Base-by-base conservation (phyloP, 108 stramenopile genomes). In the Mayamaea pseudoterrestris region DNA sequence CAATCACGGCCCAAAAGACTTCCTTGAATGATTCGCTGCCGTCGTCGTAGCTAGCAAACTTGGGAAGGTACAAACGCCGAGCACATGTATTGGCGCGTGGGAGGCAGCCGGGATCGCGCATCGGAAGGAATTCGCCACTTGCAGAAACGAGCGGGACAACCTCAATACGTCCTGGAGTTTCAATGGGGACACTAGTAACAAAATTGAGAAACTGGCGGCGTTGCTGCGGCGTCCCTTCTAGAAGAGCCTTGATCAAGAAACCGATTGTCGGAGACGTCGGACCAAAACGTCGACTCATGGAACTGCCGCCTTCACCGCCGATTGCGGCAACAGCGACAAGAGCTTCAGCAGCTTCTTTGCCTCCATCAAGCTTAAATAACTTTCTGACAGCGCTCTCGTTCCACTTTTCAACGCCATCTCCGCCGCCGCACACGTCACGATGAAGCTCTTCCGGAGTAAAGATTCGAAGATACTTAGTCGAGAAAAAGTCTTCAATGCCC, bases 321-420 rank as follows among this genome's bases (percentile, higher is more conserved):
- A 73, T 73, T 4, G 72, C 66, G 23, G 72, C 72, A 27, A 73
- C 72, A 5, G 67, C 72, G 9, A 73, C 72, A 28, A 73, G 46
- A 5, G 72, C 72, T 43, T 73, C 72, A 9, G 63, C 42, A 9
- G 63, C 67, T 26, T 67, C 72, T 39, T 63, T 73, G 20, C 57
- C 63, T 4, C 61, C 57, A 56, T 68, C 67, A 2, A 73, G 36
- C 47, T 73, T 68, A 28, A 73, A 73, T 0, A 73, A 25, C 4
- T 51, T 45, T n/a, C 63, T 27, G 23, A 73, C 44, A 11, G 51
- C 55, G 0, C 34, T 35, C 48, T 73, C 72, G 21, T 64, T 41
- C 72, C 72, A 73, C 17, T 65, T 30, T 16, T 73, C 67, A 9
- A 73, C 72, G 41, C 63, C 51, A 41, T 73, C 72, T 6, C 61